Conservation (phyloP, 306 rosid species). For the Vachellia pachyceras region DNA sequence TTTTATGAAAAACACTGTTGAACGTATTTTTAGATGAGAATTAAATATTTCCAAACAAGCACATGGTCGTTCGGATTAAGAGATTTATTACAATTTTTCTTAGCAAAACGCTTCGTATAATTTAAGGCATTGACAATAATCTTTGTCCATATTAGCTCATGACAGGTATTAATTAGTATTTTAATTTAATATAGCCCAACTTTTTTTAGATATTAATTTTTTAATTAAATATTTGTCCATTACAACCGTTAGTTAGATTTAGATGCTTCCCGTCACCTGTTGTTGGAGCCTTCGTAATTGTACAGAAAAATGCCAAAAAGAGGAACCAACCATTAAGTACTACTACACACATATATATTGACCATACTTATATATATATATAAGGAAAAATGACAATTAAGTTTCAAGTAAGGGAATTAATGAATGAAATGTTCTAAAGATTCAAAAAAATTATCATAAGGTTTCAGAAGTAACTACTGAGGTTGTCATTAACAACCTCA, state of each 20-base stretch:
- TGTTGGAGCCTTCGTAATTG: not conserved
- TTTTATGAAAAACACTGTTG: too few species aligned
- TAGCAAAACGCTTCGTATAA: not conserved
- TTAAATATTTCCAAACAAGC: too few species aligned
- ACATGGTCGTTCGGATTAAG: not conserved
- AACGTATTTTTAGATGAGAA: too few species aligned
- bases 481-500: too few species aligned
- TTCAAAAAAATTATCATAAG: too few species aligned
- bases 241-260: conserved; percentile 4
- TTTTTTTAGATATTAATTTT: not conserved
- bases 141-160: conserved; percentile 4
- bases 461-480: too few species aligned
- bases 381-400: too few species aligned
- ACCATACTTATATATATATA: not conserved
- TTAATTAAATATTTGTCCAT: not conserved
- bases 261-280: too few species aligned
- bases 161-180: not conserved
- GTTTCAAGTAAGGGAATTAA: too few species aligned
- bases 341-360: not conserved
- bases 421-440: too few species aligned
- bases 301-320: not conserved
- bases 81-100: not conserved
- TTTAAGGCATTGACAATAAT: not conserved
- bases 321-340: not conserved
- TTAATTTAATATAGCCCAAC: not conserved